Percentiles rank a stretch among this genome's conserved stretches.
These are phyloP conservation scores for Agastache rugosa DNA, from an alignment of 257 asterid species.

Conservation along the genomic window DNA sequence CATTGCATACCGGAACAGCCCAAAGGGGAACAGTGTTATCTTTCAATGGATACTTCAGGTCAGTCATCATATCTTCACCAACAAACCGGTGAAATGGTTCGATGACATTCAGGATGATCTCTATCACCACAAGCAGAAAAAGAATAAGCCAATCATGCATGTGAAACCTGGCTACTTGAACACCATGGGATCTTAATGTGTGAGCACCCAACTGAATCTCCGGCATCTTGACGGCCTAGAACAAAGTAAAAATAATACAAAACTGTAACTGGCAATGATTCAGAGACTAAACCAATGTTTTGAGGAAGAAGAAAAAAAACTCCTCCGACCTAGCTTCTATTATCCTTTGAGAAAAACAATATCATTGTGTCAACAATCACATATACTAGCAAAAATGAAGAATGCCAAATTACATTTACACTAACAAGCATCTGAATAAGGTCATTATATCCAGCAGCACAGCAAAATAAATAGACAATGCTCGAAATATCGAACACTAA, in stretches of 20 bases:
- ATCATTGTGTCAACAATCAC: neutral
- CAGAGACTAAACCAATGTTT: neutral
- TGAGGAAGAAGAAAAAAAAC: slow-evolving; percentile 5
- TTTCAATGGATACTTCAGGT: slow-evolving; percentile 83
- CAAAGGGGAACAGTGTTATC: slow-evolving; percentile 86
- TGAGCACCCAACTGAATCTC: slow-evolving; percentile 94
- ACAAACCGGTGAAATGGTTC: slow-evolving; percentile 97
- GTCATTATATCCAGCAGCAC: slow-evolving; percentile 7
- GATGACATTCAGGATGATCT: slow-evolving; percentile 68
- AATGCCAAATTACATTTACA: neutral
- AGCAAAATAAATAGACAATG: slow-evolving; percentile 10
- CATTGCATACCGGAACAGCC: slow-evolving; percentile 82
- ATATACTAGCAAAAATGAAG: neutral
- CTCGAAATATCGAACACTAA: slow-evolving; percentile 12
- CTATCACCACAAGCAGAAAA: slow-evolving; percentile 78
- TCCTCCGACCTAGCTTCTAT: neutral
- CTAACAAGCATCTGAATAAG: slow-evolving; percentile 8
- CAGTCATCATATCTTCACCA: slow-evolving; percentile 88
- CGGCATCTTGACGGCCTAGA: slow-evolving; percentile 70
- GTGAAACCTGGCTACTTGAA: slow-evolving; percentile 77
- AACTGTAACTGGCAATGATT: neutral
- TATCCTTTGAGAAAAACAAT: slow-evolving; percentile 1
- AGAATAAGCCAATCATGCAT: slow-evolving; percentile 96
- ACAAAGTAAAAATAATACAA: slow-evolving; percentile 21
- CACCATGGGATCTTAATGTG: slow-evolving; percentile 85